Evolutionary conservation across 2,329 filamentous ascomycete species (phyloP).

Genomic region (Thermothelomyces thermophilus): DNA sequence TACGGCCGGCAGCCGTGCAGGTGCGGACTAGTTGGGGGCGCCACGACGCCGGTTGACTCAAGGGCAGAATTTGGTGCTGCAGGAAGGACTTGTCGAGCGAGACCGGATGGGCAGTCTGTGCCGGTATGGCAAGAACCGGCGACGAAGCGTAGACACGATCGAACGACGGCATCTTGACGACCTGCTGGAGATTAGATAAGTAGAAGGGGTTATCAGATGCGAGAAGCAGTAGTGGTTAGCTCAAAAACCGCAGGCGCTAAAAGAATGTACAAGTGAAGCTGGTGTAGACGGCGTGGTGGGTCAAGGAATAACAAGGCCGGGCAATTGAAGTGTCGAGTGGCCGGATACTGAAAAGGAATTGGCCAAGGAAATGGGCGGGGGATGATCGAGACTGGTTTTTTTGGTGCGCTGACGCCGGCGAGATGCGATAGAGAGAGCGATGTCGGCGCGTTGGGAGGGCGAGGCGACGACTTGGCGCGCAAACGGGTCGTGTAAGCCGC

Average conservation of each 20-base stretch:
- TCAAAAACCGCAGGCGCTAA: constrained; percentile 14
- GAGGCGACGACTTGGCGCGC: constrained; percentile 7
- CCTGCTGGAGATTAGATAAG: constrained; percentile 28
- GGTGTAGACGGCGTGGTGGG: constrained; percentile 1
- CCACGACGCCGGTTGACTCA: constrained; percentile 31
- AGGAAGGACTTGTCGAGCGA: constrained; percentile 36
- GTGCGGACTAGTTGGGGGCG: constrained; percentile 27
- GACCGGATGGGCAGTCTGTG: constrained; percentile 37
- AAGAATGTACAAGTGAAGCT: constrained; percentile 12
- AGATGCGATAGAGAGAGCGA: neutral
- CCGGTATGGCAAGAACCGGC: constrained; percentile 42
- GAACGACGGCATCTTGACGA: constrained; percentile 38
- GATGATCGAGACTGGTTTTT: constrained; percentile 5
- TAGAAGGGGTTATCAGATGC: constrained; percentile 24
- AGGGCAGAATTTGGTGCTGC: constrained; percentile 34
- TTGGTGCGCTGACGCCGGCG: constrained; percentile 2
- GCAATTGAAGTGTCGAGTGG: constrained; percentile 9
- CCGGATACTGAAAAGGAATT: too few species aligned
- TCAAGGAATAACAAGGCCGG: constrained; percentile 17
- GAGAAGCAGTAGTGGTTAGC: constrained; percentile 22
- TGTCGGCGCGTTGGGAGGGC: constrained; percentile 1
- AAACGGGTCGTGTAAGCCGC: constrained; percentile 15
- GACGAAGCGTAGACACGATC: constrained; percentile 38
- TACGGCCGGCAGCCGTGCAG: constrained; percentile 53
- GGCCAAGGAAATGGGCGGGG: constrained; percentile 16